Conservation (phyloP, 2,329 filamentous ascomycete genomes). For the Fusarium sp. region DNA sequence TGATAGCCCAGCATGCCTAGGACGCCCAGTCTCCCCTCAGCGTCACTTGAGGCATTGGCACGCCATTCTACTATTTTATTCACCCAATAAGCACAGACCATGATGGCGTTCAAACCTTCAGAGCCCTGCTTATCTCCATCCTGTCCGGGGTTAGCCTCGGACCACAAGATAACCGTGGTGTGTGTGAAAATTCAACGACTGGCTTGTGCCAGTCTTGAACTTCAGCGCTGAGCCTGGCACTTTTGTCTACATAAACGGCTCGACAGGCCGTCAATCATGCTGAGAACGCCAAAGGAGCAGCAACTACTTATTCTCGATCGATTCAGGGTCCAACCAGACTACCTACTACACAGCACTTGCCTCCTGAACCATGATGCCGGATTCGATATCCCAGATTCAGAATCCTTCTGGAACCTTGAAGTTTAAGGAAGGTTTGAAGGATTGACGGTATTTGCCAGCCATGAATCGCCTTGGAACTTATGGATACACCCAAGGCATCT, state of each 20-base stretch:
- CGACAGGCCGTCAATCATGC: slow-evolving; percentile 23
- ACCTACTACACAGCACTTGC: neutral
- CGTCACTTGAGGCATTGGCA: slow-evolving; percentile 35
- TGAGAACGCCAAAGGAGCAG: slow-evolving; percentile 15
- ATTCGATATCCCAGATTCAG: slow-evolving; percentile 4
- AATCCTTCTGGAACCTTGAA: slow-evolving; percentile 24
- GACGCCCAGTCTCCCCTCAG: neutral
- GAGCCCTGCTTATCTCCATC: slow-evolving; percentile 46
- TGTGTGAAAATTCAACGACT: slow-evolving; percentile 18
- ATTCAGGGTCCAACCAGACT: slow-evolving; percentile 27
- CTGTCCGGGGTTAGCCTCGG: slow-evolving; percentile 46
- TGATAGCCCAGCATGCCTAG: neutral
- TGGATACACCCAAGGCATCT: neutral
- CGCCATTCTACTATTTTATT: slow-evolving; percentile 30
- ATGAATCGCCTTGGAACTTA: neutral
- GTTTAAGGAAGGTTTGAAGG: neutral
- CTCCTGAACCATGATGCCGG: slow-evolving; percentile 13
- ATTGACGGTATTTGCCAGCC: neutral
- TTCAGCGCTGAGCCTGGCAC: slow-evolving; percentile 29
- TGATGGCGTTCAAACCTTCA: slow-evolving; percentile 38
- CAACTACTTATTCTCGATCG: slow-evolving; percentile 14
- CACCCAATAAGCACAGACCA: slow-evolving; percentile 34
- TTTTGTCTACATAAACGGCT: slow-evolving; percentile 40
- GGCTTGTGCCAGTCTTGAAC: slow-evolving; percentile 15
- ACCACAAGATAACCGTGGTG: slow-evolving; percentile 31